Base-by-base conservation (phyloP, 805 yeast genomes). In the Zygoascus bituminiphila region DNA sequence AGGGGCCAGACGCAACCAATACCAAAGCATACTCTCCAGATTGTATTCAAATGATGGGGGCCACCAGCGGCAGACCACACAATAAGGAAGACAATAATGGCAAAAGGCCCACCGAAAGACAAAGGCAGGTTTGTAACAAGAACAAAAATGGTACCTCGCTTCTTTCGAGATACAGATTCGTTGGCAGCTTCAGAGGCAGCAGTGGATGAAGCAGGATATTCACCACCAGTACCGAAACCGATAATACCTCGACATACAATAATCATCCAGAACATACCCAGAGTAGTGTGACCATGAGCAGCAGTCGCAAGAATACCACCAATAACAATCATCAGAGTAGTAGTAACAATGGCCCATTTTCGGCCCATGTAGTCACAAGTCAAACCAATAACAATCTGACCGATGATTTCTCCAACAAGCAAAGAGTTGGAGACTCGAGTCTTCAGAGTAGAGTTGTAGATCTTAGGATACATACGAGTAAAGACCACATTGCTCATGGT, bases 171-270 rank as follows among this genome's bases (percentile, higher is more conserved):
- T 6, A 79, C 72, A 29, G 70, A 56, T 57, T 83, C 88, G 61
- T 82, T 82, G 9, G 87, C 84, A 23, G 88, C 83, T 59, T 83
- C 88, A 41, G 79, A 76, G 2, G 87, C 84, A 17, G 82, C 70
- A 2, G 81, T 77, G 0, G 86, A 77, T 19, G 82, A 77, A 1
- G 84, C 80, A 9, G 84, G 82, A 59, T 82, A 83, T 60, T 83
- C 88, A 31, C 87, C 87, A 53, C 88, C 88, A 49, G 82, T 76
- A 53, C 93, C 93, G 54, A 82, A 77, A 41, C 93, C 94, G 43
- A 83, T 78, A 8, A 82, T 72, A 57, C 91, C 91, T 62, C 91
- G 73, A 52, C 77, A 70, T n/a, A 84, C 78, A 42, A 79, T 76
- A 58, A 84, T 67, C 86, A 79, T 81, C 88, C 85, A 82, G 59